Base-by-base conservation (phyloP, 2,329 filamentous ascomycete genomes). In the Pseudohalonectria lignicola region DNA sequence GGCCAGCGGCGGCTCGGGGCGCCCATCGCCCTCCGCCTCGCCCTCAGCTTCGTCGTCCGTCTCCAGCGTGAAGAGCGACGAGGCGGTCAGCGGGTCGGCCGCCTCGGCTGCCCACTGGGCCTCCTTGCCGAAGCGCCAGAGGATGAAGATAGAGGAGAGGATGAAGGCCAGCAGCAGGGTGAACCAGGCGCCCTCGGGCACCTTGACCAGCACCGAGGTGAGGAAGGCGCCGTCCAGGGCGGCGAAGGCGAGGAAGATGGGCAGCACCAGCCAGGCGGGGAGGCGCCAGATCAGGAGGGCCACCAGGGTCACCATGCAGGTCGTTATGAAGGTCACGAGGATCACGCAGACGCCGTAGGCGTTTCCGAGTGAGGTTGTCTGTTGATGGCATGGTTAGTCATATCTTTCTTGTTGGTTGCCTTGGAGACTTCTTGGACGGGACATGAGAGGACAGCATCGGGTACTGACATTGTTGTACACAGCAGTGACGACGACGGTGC, bases 41-140 rank as follows among this genome's bases (percentile, higher is more conserved):
- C 12, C 5, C 16, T n/a, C 18, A 11, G 12, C 31, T 6, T 4
- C 15, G 31, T 37, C 17, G 12, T 26, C 36, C 10, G 20, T 11
- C 21, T 15, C 13, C 7, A 36, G 11, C 35, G 21, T 32, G 28
- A 44, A 41, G 21, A 66, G 53, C 19, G 62, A 45, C 42, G 58
- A 67, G 6, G 66, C 64, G 28, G 66, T 64, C 41, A 75, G 64
- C 5, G 66, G 64, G 45, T 85, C 79, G 42, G 69, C 65, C 1
- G 68, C 66, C 57, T 86, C 82, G 2, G 80, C 74, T 12, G 59
- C 60, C 81, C 82, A 86, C 51, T 86, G 82, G 41, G 76, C 69
- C 49, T 85, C 80, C 53, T 87, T 86, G n/a, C 82, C 82, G 49
- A 75, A 86, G 18, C 82, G 73, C 82, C 82, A 86, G 10, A 86